These are phyloP conservation scores for Beauveria brongniartii DNA, from an alignment of 2,329 filamentous ascomycete genomes.

Conservation along the genomic window DNA sequence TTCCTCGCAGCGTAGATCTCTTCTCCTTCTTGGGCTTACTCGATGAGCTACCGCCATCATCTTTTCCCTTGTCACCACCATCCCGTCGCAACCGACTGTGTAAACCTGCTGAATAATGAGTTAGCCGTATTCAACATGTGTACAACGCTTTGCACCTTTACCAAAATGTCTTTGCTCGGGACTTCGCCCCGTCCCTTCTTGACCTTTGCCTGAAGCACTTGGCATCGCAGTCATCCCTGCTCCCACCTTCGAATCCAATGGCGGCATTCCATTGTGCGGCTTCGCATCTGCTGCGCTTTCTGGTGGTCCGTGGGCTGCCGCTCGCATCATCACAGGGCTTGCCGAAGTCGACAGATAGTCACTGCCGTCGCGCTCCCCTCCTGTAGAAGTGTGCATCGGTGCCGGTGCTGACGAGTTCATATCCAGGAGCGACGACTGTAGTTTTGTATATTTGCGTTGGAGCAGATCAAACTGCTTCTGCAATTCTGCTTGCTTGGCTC, in stretches of 20 bases:
- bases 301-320: constrained; percentile 30
- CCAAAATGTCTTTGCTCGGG: constrained; percentile 37
- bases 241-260: constrained; percentile 28
- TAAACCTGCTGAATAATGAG: constrained; percentile 32
- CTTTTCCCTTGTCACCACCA: constrained; percentile 37
- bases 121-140: neutral
- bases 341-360: constrained; percentile 30
- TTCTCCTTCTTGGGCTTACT: constrained; percentile 28
- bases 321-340: constrained; percentile 30
- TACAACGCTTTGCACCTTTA: neutral
- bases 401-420: constrained; percentile 30
- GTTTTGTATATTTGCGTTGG: constrained; percentile 41
- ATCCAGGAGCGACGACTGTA: constrained; percentile 43
- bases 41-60: constrained; percentile 27
- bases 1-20: constrained; percentile 31
- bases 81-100: constrained; percentile 42
- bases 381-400: constrained; percentile 13
- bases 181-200: constrained; percentile 22
- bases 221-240: constrained; percentile 23
- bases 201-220: constrained; percentile 21
- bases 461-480: constrained; percentile 44
- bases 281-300: constrained; percentile 32
- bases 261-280: constrained; percentile 35
- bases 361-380: constrained; percentile 19
- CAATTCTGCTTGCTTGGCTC: constrained; percentile 45